Evolutionary conservation across 2,329 filamentous ascomycete genomes (phyloP), one percentile per base, ranked within the genome.

Genomic region (Gremmenia infestans): DNA sequence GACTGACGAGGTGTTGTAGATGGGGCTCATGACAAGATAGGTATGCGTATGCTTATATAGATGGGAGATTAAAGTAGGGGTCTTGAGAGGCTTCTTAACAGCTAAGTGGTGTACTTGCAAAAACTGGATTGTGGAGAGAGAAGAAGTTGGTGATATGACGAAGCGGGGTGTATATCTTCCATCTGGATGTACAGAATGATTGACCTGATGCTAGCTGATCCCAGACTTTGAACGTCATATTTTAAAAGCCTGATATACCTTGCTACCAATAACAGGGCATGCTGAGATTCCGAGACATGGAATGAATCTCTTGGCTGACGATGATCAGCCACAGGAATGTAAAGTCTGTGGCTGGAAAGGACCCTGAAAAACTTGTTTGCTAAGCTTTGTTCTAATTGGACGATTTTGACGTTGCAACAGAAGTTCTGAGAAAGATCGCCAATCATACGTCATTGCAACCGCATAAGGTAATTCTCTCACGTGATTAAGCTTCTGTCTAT

Each of bases 151-250:
- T 45, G 51, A 48, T 48, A 51, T 52, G 40, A 43, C 49, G 28
- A 37, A 8, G 47, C 6, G 23, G 35, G 22, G 17, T 3, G 19
- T 11, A 43, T 28, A 43, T 48, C 35, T 14, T 36, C 32, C 23
- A 32, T 42, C 2, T 50, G 36, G n/a, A 32, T 50, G 9, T 42
- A 19, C 6, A 39, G 9, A 35, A 8, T 4, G 48, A 40, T 40
- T 7, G 42, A 36, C 48, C 36, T 45, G 36, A 47, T 23, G 28
- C 11, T 15, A n/a, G 6, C 19, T 28, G 51, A 46, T 50, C n/a
- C 56, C 45, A 17, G 53, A 28, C 35, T 17, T 35, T 36, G 36
- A 40, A 57, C 58, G 58, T 60, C 58, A 57, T 55, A 53, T 55
- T 22, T 22, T 19, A 28, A 23, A 19, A 15, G 3, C 1, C 47